Evolutionary conservation across 2,329 filamentous ascomycete species (phyloP), one percentile per base, ranked within the genome.

Genomic region (Alternaria sp.): DNA sequence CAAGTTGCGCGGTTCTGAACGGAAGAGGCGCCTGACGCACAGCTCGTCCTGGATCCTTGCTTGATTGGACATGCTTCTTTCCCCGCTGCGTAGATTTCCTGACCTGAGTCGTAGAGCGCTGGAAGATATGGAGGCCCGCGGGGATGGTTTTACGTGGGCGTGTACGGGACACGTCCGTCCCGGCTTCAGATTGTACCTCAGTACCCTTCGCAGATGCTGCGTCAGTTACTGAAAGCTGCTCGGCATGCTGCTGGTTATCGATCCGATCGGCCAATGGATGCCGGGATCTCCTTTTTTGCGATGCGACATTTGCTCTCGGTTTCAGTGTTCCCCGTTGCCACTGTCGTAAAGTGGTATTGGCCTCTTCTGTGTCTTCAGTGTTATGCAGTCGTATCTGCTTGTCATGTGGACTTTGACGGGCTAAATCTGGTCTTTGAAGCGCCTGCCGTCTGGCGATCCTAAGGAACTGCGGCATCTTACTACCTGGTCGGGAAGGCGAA

Each of bases 311-410:
- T 15, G 49, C 9, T 19, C 60, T 70, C 6, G 71, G 71, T 49
- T 68, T 72, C 12, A 79, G 30, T 21, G 66, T 75, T 17, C 87
- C 86, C 36, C 75, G 74, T 66, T 77, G 83, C 88, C 87, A 89
- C 59, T 84, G 79, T 49, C 73, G 77, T 54, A 89, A 77, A 4
- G 81, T 80, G 30, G 72, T 67, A 54, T 83, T 85, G 8, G 85
- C 85, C 69, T 89, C 87, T 51, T 82, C 78, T 1, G 86, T 89
- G 63, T 90, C 88, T 9, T 79, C 68, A 30, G 75, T 78, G 23
- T 84, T 87, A 15, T 83, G 83, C 25, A 89, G 74, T 55, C 82
- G 80, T 53, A 89, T 80, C 40, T 84, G 79, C 67, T 89, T 88
- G 53, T 79, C 77, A 21, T 78, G 80, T 15, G 85, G 86, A 46